These are phyloP conservation scores for Boechera divaricarpa DNA, from an alignment of 345 rosid genomes.

Conservation along the genomic window DNA sequence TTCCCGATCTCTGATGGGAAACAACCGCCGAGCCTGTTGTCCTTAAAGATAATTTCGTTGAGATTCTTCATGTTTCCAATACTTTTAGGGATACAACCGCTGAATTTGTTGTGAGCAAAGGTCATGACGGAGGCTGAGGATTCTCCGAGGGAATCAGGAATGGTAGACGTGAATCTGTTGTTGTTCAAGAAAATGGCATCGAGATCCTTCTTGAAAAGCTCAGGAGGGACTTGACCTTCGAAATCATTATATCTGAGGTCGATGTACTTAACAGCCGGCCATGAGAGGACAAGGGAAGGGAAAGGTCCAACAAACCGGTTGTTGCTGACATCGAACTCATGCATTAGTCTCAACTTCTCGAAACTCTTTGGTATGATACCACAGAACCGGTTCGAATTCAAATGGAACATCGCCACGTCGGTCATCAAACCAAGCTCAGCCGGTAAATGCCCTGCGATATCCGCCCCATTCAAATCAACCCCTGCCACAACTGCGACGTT, in stretches of 20 bases:
- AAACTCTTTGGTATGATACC: slow-evolving; percentile 75
- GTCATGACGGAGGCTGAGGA: slow-evolving; percentile 63
- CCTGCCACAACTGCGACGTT: slow-evolving; percentile 63
- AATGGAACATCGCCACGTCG: slow-evolving; percentile 66
- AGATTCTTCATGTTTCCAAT: slow-evolving; percentile 70
- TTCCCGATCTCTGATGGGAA: slow-evolving; percentile 69
- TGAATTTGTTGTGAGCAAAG: slow-evolving; percentile 72
- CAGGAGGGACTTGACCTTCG: slow-evolving; percentile 68
- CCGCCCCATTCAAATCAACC: slow-evolving; percentile 74
- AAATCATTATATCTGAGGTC: slow-evolving; percentile 78
- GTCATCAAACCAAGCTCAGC: slow-evolving; percentile 68
- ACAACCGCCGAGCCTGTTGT: slow-evolving; percentile 71
- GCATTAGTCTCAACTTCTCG: slow-evolving; percentile 55
- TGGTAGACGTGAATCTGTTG: slow-evolving; percentile 67
- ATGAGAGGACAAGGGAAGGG: slow-evolving; percentile 57
- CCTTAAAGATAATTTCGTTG: slow-evolving; percentile 61
- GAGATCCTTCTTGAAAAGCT: slow-evolving; percentile 54
- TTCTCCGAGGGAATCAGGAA: slow-evolving; percentile 71
- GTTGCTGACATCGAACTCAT: slow-evolving; percentile 86
- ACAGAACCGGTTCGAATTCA: slow-evolving; percentile 80
- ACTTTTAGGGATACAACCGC: slow-evolving; percentile 71
- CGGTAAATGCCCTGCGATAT: slow-evolving; percentile 82
- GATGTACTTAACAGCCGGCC: slow-evolving; percentile 61
- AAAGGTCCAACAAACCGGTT: slow-evolving; percentile 82
- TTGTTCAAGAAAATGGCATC: slow-evolving; percentile 82